Evolutionary conservation across 2,329 filamentous ascomycete genomes (phyloP), one percentile per base, ranked within the genome.

Genomic region (Aspergillus sp.): DNA sequence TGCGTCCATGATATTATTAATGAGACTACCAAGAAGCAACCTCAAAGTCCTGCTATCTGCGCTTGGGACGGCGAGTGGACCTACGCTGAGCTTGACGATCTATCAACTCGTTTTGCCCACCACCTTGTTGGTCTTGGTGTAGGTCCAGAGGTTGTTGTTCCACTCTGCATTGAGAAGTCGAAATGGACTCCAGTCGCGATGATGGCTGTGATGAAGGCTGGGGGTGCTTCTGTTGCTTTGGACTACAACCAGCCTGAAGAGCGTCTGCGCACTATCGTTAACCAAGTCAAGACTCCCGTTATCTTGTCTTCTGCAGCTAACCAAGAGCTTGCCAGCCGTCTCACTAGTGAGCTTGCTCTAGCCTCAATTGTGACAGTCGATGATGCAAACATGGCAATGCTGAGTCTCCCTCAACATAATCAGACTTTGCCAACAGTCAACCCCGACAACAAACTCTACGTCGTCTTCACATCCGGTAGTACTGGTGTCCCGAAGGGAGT

Each of bases 161-260:
- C 27, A 42, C 62, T 58, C 8, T 60, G 57, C 47, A 57, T 58
- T 45, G 57, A 58, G 29, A 60, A 60, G 40, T 59, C 57, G 12
- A 47, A 30, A 27, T 59, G 54, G 55, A 52, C 54, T 9, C 44
- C 52, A 29, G 49, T 57, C 29, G 50, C 48, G 10, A 46, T 59
- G 26, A 47, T 60, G 10, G 57, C 47, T 5, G 54, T 62, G 34
- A 12, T 60, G 19, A 56, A 53, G 36, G 44, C 53, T 4, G 59
- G 57, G 7, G 56, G 50, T 29, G 48, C 43, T 29, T 58, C 53
- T 48, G 46, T 59, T 27, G 54, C 58, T 28, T 19, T 19, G 19
- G 19, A 19, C 50, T 62, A 29, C 58, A 52, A 30, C 49, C 58
- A 30, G 50, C 47, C n/a, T 40, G 54, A 42, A 59, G 52, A 9